These are phyloP conservation scores for Umbelopsis ramanniana DNA, from an alignment of 192 early-diverging fungal species.

Conservation along the genomic window DNA sequence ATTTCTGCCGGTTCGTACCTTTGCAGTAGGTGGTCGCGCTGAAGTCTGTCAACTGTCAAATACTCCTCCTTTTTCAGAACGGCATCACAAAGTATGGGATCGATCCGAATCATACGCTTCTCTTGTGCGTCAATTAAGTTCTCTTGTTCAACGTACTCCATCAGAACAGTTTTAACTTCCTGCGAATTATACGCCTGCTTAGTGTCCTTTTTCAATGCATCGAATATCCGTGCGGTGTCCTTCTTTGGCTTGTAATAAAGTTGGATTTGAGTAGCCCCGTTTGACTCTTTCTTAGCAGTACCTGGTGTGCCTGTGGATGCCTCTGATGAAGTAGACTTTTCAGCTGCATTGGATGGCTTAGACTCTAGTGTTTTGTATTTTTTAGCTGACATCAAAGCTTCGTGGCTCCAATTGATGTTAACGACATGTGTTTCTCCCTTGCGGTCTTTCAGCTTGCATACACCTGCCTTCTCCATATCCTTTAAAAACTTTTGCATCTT, in stretches of 20 bases:
- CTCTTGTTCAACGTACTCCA: slow-evolving; percentile 67
- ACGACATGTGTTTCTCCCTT: slow-evolving; percentile 64
- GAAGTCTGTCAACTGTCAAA: slow-evolving; percentile 51
- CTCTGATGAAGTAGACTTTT: not conserved
- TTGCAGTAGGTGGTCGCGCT: slow-evolving; percentile 61
- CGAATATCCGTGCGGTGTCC: slow-evolving; percentile 10
- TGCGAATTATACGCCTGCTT: slow-evolving; percentile 53
- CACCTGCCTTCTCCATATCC: slow-evolving; percentile 82
- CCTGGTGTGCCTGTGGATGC: not conserved
- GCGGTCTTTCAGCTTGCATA: slow-evolving; percentile 82
- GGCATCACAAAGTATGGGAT: slow-evolving; percentile 67
- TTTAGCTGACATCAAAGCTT: slow-evolving; percentile 14
- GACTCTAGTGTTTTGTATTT: slow-evolving; percentile 34
- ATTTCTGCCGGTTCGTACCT: slow-evolving; percentile 21
- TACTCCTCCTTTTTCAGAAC: slow-evolving; percentile 73
- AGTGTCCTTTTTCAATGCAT: not conserved
- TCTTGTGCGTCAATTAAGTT: slow-evolving; percentile 55
- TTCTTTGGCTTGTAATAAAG: slow-evolving; percentile 33
- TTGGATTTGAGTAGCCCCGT: not conserved
- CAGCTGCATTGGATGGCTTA: not conserved
- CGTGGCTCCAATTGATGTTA: slow-evolving; percentile 63
- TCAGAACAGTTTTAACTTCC: slow-evolving; percentile 61
- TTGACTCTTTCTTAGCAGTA: not conserved
- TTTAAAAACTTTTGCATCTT: slow-evolving; percentile 91
- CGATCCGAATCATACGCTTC: slow-evolving; percentile 64